Conservation (phyloP, 805 yeast genomes). For the Lipomyces japonicus region DNA sequence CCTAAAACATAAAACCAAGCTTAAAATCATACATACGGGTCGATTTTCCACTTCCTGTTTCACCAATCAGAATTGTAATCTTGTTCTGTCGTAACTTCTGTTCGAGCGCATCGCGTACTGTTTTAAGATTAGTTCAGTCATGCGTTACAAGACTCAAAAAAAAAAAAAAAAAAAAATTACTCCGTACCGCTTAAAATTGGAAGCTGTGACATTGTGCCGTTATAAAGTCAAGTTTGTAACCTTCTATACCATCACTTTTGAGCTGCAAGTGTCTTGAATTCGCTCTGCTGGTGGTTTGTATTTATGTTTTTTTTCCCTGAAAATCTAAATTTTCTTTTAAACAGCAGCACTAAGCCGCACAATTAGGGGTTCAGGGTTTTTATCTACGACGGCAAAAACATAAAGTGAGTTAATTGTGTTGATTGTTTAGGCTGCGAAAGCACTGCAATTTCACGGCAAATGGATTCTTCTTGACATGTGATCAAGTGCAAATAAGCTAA, state of each 20-base stretch:
- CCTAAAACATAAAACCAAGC: background rate
- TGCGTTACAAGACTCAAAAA: background rate
- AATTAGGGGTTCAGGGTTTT: no score
- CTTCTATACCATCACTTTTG: no score
- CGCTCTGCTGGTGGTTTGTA: background rate
- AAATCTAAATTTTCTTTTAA: background rate
- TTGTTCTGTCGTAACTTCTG: slow-evolving; percentile 51
- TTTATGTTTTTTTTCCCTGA: background rate
- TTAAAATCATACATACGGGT: slow-evolving; percentile 48
- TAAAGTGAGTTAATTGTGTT: no score
- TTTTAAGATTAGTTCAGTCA: background rate
- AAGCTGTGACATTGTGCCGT: background rate
- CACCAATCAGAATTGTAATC: slow-evolving; percentile 85
- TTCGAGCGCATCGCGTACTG: slow-evolving; percentile 48
- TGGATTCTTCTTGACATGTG: no score
- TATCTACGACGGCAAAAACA: no score
- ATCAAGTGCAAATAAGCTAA: no score
- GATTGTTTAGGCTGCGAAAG: no score
- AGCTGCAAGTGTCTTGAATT: no score
- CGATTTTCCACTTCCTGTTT: slow-evolving; percentile 97
- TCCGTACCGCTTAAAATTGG: background rate
- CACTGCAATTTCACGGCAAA: no score
- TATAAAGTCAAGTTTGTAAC: no score
- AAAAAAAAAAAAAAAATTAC: background rate
- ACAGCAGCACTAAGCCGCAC: no score